Evolutionary conservation across 1,284 basidiomycete species (phyloP).

Genomic region (Hymenochaete sp.): DNA sequence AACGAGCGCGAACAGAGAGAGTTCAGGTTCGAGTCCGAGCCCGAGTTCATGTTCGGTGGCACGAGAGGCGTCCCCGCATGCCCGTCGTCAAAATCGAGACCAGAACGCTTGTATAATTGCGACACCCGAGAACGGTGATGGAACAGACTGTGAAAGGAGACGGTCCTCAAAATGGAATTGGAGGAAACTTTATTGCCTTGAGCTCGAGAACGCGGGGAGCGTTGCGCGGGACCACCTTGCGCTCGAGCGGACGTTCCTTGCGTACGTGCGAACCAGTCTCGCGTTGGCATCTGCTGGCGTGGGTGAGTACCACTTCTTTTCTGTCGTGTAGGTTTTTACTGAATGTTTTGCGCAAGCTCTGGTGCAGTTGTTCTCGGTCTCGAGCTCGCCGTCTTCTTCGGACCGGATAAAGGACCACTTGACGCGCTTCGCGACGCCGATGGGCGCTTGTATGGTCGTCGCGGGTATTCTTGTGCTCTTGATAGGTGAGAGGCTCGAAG

Average conservation of each 20-base stretch:
- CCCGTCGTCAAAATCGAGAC: too few species aligned
- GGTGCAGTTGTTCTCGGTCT: conserved; percentile 9
- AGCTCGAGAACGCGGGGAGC: conserved; percentile 37
- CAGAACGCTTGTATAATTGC: too few species aligned
- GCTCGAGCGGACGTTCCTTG: conserved; percentile 40
- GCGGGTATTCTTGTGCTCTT: conserved; percentile 42
- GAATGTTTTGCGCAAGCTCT: conserved; percentile 6
- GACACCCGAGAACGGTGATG: too few species aligned
- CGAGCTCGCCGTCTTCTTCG: too few species aligned
- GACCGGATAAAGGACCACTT: conserved; percentile 25
- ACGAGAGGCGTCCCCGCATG: too few species aligned
- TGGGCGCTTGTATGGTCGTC: conserved; percentile 45
- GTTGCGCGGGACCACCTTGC: conserved; percentile 44
- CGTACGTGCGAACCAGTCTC: conserved; percentile 41
- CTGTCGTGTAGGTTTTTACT: not conserved
- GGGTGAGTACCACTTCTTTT: conserved; percentile 1
- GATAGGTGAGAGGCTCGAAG: conserved; percentile 36
- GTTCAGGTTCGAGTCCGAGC: too few species aligned
- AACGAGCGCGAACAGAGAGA: too few species aligned
- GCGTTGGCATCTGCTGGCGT: conserved; percentile 36
- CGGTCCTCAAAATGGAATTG: too few species aligned
- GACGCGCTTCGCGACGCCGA: conserved; percentile 39
- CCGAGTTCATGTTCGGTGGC: too few species aligned
- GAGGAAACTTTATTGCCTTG: too few species aligned
- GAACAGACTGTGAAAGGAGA: too few species aligned